Conservation (phyloP, 169 alveolate genomes). For the Eimeria necatrix region DNA sequence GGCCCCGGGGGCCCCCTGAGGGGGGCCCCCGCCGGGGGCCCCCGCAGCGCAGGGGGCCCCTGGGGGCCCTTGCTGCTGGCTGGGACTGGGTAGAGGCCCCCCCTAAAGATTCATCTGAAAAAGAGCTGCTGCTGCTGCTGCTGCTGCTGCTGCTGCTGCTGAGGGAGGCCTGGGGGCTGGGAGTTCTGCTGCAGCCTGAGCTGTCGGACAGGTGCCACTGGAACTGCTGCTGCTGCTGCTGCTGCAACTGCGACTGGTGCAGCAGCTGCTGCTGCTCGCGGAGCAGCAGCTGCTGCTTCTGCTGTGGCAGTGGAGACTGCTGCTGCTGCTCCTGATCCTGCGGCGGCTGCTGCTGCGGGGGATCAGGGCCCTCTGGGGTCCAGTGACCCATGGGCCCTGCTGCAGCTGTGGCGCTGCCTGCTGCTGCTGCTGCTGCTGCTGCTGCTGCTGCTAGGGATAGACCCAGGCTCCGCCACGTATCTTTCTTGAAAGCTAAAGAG, state of each 20-base stretch:
- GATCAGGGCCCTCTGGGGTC: not conserved
- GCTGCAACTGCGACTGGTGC: not conserved
- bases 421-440: constrained; percentile 28
- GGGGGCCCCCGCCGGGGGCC: not conserved
- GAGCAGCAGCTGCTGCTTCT: not conserved
- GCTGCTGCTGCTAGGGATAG: constrained; percentile 23
- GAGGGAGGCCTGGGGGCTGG: not conserved
- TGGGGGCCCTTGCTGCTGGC: not conserved
- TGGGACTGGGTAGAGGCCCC: not conserved
- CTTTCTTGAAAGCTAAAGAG: too few species aligned
- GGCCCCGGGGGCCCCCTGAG: too few species aligned
- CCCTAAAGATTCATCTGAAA: not conserved
- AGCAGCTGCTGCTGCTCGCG: not conserved
- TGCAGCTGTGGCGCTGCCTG: not conserved
- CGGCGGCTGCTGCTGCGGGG: not conserved
- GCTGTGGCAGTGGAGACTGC: not conserved
- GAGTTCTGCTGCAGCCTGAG: not conserved
- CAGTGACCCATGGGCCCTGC: not conserved
- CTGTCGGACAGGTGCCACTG: not conserved
- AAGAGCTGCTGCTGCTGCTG: not conserved
- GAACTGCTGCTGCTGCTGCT: not conserved
- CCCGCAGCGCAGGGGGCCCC: not conserved
- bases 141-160: not conserved
- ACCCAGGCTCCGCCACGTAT: too few species aligned
- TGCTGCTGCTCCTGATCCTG: not conserved